Evolutionary conservation across 306 rosid genomes (phyloP).

Genomic region (Begonia loranthoides): DNA sequence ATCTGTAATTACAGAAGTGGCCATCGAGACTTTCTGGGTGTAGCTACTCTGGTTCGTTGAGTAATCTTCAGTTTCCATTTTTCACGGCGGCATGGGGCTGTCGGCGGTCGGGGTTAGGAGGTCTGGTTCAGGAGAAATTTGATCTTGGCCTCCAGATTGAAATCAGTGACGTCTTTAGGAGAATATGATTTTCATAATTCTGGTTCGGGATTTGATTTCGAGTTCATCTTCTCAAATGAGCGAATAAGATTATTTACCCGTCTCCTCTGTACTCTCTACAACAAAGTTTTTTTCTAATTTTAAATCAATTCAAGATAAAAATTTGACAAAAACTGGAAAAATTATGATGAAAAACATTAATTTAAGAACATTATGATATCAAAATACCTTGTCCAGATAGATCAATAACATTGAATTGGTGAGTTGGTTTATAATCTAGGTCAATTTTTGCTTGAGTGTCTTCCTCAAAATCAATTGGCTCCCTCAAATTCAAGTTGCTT

Average conservation of each 20-base stretch:
- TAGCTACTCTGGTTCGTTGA: not conserved
- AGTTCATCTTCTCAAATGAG: constrained; percentile 28
- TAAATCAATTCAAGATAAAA: not conserved
- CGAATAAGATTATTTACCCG: constrained; percentile 14
- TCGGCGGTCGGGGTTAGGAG: no score
- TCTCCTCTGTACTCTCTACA: constrained; percentile 17
- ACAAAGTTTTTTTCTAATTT: not conserved
- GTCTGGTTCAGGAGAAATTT: constrained; percentile 1
- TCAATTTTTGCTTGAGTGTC: constrained; percentile 22
- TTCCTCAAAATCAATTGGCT: constrained; percentile 29
- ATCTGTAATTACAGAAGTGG: not conserved
- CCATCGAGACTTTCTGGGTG: constrained; percentile 2
- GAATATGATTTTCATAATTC: not conserved
- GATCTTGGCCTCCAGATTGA: constrained; percentile 1
- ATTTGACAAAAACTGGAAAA: no score
- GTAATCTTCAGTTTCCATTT: not conserved
- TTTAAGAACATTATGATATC: not conserved
- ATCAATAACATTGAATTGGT: constrained; percentile 36
- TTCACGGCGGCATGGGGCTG: no score
- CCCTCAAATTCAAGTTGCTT: constrained; percentile 25
- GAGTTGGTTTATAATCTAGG: constrained; percentile 14
- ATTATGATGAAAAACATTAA: no score
- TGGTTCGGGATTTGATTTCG: constrained; percentile 14
- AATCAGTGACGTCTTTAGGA: not conserved
- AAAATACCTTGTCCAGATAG: constrained; percentile 33